phyloP scores from a whole-genome alignment of 169 alveolate genomes.

The Pseudocohnilembus persalinus region DNA sequence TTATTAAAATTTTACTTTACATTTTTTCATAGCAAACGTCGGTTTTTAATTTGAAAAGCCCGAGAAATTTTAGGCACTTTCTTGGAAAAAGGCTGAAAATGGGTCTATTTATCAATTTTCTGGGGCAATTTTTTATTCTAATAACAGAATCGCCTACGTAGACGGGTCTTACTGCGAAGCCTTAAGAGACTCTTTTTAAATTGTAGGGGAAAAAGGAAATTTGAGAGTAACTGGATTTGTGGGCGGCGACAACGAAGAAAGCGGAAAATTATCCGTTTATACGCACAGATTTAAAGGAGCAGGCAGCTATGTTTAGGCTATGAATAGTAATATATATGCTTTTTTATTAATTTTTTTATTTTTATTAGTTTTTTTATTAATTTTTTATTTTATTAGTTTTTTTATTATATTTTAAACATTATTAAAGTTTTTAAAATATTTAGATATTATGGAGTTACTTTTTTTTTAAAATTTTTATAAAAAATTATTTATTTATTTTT shows the following conservation, averaged over 20 bases:
- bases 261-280: background rate
- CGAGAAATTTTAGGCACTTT: slow-evolving; percentile 8
- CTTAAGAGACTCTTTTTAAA: background rate
- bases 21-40: background rate
- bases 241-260: background rate
- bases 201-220: background rate
- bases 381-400: no score
- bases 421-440: no score
- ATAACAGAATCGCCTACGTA: slow-evolving; percentile 28
- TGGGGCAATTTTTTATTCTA: slow-evolving; percentile 22
- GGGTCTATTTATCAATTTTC: slow-evolving; percentile 23
- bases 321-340: no score
- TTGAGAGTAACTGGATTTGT: background rate
- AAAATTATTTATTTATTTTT: no score
- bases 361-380: no score
- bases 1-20: no score
- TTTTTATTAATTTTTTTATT: no score
- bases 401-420: no score
- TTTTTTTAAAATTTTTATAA: no score
- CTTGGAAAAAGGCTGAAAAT: slow-evolving; percentile 8
- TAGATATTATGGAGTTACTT: background rate
- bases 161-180: background rate
- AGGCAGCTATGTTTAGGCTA: no score
- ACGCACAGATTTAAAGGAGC: background rate
- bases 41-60: slow-evolving; percentile 36